Percentiles rank a stretch among this genome's conserved stretches.
Evolutionary conservation across 257 asterid genomes (phyloP).

Genomic region (Orobanche coerulescens): DNA sequence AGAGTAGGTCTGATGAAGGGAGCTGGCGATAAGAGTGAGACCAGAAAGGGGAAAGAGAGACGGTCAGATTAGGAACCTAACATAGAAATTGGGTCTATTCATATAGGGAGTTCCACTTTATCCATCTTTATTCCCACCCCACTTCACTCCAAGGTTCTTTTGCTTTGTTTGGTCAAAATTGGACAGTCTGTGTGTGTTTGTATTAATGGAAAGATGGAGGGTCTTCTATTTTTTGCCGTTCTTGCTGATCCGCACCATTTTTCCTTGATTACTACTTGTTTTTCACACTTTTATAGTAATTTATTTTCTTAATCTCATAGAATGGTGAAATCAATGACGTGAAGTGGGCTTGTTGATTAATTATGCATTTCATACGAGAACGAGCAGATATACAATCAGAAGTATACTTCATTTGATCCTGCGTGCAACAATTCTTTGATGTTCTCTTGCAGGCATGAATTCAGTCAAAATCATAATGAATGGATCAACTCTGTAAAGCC

Average conservation of each 20-base stretch:
- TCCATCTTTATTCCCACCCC: background rate
- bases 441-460: conserved; percentile 59
- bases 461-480: conserved; percentile 62
- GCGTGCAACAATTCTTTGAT: conserved; percentile 8
- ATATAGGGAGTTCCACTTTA: background rate
- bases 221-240: background rate
- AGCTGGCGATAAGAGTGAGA: conserved; percentile 14
- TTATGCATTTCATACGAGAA: background rate
- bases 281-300: background rate
- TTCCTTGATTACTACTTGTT: background rate
- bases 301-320: background rate
- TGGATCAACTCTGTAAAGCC: conserved; percentile 78
- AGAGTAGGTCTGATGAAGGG: background rate
- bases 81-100: background rate
- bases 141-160: background rate
- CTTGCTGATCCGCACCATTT: background rate
- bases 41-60: conserved; percentile 3
- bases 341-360: conserved; percentile 5
- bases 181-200: too few species aligned
- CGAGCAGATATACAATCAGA: conserved; percentile 4
- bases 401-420: conserved; percentile 1
- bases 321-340: background rate
- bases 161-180: background rate
- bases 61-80: background rate
- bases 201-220: too few species aligned